phyloP scores from a whole-genome alignment of 2,329 filamentous ascomycete genomes.

The Fusarium chuoi region DNA sequence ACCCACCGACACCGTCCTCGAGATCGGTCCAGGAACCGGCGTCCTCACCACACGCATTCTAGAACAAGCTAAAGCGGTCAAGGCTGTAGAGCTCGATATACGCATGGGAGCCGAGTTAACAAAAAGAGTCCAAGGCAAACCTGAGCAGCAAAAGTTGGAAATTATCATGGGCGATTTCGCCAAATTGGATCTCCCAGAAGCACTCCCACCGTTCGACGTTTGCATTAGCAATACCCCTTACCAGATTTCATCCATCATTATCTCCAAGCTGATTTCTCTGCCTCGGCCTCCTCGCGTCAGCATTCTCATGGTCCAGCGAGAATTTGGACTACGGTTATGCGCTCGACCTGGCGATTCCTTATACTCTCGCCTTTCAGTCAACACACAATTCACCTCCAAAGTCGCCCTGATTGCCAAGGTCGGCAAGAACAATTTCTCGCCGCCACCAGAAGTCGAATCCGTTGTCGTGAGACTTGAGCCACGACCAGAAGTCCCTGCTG shows the following conservation, averaged over 20 bases:
- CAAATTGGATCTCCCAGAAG: background rate
- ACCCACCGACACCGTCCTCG: background rate
- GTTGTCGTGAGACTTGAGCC: background rate
- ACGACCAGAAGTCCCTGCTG: background rate
- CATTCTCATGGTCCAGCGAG: background rate
- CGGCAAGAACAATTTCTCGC: background rate
- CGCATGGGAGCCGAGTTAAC: background rate
- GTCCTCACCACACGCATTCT: background rate
- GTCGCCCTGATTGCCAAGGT: background rate
- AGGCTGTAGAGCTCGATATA: background rate
- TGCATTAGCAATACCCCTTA: background rate
- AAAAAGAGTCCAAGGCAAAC: background rate
- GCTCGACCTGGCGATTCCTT: background rate
- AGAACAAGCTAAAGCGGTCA: background rate
- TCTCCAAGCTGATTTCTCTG: background rate
- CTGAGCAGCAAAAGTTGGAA: background rate
- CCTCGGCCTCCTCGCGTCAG: background rate
- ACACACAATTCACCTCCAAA: background rate
- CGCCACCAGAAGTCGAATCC: background rate
- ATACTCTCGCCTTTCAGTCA: background rate
- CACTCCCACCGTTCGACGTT: background rate
- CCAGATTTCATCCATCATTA: background rate
- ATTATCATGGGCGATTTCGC: background rate
- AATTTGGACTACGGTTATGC: background rate
- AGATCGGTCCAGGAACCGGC: background rate